Percentiles rank a stretch among this genome's conserved stretches.
These are phyloP conservation scores for Trifolium pratense DNA, from an alignment of 306 rosid species.

Conservation along the genomic window DNA sequence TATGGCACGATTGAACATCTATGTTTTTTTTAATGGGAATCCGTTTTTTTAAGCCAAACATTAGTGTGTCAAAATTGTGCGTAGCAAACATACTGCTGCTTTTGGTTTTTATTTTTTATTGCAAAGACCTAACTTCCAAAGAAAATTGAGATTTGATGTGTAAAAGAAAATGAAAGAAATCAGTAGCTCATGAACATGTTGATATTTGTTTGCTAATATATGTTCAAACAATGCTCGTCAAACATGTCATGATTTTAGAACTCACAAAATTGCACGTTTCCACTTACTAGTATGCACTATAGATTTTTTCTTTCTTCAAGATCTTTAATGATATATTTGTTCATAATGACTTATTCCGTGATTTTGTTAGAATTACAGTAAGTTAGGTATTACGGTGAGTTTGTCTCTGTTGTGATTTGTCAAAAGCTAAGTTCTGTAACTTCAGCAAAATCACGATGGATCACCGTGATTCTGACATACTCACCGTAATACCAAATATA, in stretches of 20 bases:
- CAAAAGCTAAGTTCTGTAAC: no score
- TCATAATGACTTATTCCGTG: no score
- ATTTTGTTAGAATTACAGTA: no score
- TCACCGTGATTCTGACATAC: no score
- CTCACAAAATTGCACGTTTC: conserved; percentile 38
- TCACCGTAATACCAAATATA: no score
- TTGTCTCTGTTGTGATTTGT: no score
- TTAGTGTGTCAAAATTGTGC: conserved; percentile 20
- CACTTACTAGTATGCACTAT: conserved; percentile 39
- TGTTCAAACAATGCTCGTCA: conserved; percentile 66
- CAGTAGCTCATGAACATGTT: conserved; percentile 42
- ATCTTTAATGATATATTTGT: conserved; percentile 33
- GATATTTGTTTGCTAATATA: conserved; percentile 42
- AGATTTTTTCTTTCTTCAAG: conserved; percentile 50
- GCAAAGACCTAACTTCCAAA: conserved; percentile 21
- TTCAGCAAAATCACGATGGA: no score
- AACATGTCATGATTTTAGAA: conserved; percentile 57
- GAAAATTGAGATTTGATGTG: background rate
- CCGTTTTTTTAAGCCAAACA: conserved; percentile 28
- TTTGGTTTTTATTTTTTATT: no score
- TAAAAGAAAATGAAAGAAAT: background rate
- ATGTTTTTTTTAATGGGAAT: conserved; percentile 14
- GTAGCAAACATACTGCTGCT: background rate
- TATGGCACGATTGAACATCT: conserved; percentile 29
- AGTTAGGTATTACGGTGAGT: no score